These are phyloP conservation scores for Magnolia kwangsiensis DNA, from an alignment of 164 flowering plant species.

Conservation along the genomic window DNA sequence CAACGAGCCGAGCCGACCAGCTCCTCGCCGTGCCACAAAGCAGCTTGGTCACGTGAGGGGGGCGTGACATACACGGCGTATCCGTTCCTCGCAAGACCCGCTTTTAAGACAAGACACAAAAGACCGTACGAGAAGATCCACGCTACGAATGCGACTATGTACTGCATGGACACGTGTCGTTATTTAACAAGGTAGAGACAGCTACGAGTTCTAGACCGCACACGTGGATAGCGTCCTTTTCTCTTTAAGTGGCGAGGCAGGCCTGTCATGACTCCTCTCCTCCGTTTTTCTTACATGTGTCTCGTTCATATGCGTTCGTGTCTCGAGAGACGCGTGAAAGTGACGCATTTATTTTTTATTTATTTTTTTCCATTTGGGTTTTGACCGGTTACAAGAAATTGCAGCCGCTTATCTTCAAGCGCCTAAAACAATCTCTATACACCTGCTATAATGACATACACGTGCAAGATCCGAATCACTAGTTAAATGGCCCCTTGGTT, in stretches of 20 bases:
- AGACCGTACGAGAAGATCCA: slow-evolving; percentile 4
- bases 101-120: too few species aligned
- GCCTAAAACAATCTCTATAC: not conserved
- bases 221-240: slow-evolving; percentile 7
- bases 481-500: not conserved
- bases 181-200: not conserved
- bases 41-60: not conserved
- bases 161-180: not conserved
- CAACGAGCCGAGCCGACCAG: not conserved
- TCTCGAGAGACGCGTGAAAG: slow-evolving; percentile 6
- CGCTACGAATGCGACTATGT: not conserved
- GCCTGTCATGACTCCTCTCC: not conserved
- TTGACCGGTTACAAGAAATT: not conserved
- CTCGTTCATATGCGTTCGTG: not conserved
- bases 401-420: not conserved
- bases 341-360: not conserved
- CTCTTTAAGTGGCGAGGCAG: not conserved
- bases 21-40: not conserved
- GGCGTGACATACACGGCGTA: not conserved
- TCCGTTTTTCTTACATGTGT: not conserved
- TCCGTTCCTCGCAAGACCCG: not conserved
- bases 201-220: not conserved
- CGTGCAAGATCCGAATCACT: not conserved
- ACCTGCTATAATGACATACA: not conserved
- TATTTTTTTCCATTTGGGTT: not conserved